Evolutionary conservation across 2,329 filamentous ascomycete species (phyloP).

Genomic region (Periconia macrospinosa): DNA sequence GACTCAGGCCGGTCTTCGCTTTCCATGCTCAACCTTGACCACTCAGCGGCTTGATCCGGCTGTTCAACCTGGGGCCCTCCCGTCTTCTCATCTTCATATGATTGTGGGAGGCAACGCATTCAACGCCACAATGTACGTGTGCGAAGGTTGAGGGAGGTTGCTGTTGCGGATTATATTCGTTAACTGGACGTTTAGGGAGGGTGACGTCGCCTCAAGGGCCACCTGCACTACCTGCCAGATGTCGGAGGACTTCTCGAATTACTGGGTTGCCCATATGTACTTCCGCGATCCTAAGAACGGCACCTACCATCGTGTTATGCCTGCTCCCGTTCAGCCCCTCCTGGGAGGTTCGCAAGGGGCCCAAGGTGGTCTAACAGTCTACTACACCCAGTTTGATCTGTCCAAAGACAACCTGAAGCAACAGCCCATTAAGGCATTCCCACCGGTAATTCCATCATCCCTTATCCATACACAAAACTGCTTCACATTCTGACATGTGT

Average conservation of each 20-base stretch:
- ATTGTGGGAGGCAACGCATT: background rate
- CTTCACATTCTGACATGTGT: background rate
- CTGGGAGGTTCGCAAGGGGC: slow-evolving; percentile 23
- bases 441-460: slow-evolving; percentile 10
- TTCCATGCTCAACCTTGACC: slow-evolving; percentile 31
- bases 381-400: slow-evolving; percentile 37
- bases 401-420: slow-evolving; percentile 28
- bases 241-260: slow-evolving; percentile 25
- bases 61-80: slow-evolving; percentile 20
- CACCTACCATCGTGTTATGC: slow-evolving; percentile 25
- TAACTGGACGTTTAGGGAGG: slow-evolving; percentile 1
- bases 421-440: slow-evolving; percentile 21
- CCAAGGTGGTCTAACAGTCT: slow-evolving; percentile 28
- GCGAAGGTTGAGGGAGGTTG: too few relatives aligned
- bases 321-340: slow-evolving; percentile 24
- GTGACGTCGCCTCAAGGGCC: slow-evolving; percentile 21
- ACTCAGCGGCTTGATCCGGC: slow-evolving; percentile 27
- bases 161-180: too few relatives aligned
- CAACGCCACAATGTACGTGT: slow-evolving; percentile 16
- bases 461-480: background rate
- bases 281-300: slow-evolving; percentile 28
- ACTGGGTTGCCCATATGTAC: slow-evolving; percentile 28
- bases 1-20: slow-evolving; percentile 26
- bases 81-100: slow-evolving; percentile 28
- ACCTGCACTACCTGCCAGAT: slow-evolving; percentile 31